These are phyloP conservation scores for Irineochytrium annulatum DNA, from an alignment of 192 early-diverging fungal species.

Conservation along the genomic window DNA sequence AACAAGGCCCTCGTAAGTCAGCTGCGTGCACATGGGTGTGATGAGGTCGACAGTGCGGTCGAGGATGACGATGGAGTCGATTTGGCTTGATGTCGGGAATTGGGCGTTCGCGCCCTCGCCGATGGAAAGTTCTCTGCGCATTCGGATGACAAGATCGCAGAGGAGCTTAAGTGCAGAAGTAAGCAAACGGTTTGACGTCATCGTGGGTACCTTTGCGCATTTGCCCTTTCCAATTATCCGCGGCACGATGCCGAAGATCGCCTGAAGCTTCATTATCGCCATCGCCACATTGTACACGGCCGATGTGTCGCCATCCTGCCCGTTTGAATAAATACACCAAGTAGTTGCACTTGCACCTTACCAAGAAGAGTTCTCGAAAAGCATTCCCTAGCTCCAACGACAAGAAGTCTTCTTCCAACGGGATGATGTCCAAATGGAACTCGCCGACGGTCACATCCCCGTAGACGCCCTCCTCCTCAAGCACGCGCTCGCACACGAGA, in stretches of 20 bases:
- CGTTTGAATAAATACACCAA: slow-evolving; percentile 2
- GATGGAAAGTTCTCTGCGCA: slow-evolving; percentile 67
- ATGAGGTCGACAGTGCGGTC: slow-evolving; percentile 87
- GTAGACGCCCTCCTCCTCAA: slow-evolving; percentile 90
- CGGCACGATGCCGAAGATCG: slow-evolving; percentile 83
- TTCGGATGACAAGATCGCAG: slow-evolving; percentile 73
- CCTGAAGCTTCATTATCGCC: slow-evolving; percentile 86
- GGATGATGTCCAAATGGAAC: slow-evolving; percentile 85
- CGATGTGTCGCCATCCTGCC: slow-evolving; percentile 71
- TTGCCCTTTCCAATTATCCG: slow-evolving; percentile 88
- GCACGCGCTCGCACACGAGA: slow-evolving; percentile 84
- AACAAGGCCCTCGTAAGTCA: slow-evolving; percentile 95
- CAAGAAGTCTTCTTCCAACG: slow-evolving; percentile 84
- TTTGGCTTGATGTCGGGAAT: too few species aligned
- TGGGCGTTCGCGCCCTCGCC: too few species aligned
- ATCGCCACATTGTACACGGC: slow-evolving; percentile 68
- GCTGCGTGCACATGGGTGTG: slow-evolving; percentile 89
- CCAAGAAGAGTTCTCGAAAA: slow-evolving; percentile 80
- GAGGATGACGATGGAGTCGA: slow-evolving; percentile 82
- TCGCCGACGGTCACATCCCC: slow-evolving; percentile 83
- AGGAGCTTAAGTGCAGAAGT: neutral
- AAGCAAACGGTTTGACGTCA: slow-evolving; percentile 35
- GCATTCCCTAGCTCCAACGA: slow-evolving; percentile 82
- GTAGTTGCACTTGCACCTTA: slow-evolving; percentile 13
- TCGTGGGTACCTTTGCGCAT: slow-evolving; percentile 61